These are phyloP conservation scores for Fragaria ananassa DNA, from an alignment of 306 rosid genomes.

Conservation along the genomic window DNA sequence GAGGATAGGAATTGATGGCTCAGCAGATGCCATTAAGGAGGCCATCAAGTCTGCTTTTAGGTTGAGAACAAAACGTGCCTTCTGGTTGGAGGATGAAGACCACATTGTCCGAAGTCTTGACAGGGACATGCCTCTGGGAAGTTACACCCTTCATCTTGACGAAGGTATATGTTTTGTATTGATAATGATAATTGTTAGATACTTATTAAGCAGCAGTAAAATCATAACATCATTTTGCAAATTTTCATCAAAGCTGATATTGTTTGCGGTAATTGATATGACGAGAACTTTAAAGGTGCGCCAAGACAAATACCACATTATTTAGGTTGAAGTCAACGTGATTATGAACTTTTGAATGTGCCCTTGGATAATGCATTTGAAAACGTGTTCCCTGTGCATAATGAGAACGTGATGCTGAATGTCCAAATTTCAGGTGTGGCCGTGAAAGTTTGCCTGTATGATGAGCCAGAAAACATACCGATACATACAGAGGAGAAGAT, in stretches of 20 bases:
- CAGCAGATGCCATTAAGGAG: constrained; percentile 88
- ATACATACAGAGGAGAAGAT: constrained; percentile 83
- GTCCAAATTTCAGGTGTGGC: constrained; percentile 69
- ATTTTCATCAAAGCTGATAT: background rate
- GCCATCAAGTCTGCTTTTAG: constrained; percentile 86
- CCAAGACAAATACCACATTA: background rate
- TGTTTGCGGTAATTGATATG: background rate
- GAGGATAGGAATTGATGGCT: constrained; percentile 86
- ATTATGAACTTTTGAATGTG: background rate
- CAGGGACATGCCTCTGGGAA: constrained; percentile 94
- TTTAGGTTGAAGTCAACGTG: background rate
- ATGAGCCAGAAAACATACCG: constrained; percentile 70
- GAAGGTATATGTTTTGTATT: constrained; percentile 53
- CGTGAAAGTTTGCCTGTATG: constrained; percentile 75
- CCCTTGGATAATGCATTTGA: background rate
- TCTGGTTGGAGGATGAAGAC: constrained; percentile 98
- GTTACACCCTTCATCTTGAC: constrained; percentile 87
- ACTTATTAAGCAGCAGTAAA: background rate
- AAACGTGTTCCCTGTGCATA: background rate
- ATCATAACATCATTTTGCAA: background rate
- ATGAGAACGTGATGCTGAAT: constrained; percentile 12
- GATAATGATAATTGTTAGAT: background rate
- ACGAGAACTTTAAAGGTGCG: background rate
- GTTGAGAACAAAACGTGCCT: constrained; percentile 84
- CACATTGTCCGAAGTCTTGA: constrained; percentile 86